A percentile compares a stretch with the other conserved stretches of the same genome.
phyloP scores from a whole-genome alignment of 345 rosid species.

The Salix purpurea region DNA sequence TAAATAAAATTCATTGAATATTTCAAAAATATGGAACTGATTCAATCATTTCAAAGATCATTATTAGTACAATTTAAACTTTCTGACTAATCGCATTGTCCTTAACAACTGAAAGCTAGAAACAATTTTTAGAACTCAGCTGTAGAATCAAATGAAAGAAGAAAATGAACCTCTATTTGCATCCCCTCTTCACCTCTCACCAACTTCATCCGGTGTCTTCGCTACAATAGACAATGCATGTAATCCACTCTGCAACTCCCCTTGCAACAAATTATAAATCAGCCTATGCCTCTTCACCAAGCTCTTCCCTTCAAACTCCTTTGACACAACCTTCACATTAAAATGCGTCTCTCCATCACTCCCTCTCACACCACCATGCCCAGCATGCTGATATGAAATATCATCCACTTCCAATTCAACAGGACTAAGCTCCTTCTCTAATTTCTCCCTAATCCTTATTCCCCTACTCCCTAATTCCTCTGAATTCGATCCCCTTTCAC shows the following conservation, averaged over 20 bases:
- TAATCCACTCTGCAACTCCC: slow-evolving; percentile 75
- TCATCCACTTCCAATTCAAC: slow-evolving; percentile 68
- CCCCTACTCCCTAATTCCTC: slow-evolving; percentile 58
- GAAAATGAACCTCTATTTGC: slow-evolving; percentile 14
- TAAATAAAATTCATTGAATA: neutral
- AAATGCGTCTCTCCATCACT: slow-evolving; percentile 85
- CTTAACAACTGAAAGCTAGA: neutral
- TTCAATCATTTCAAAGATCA: neutral
- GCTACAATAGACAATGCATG: slow-evolving; percentile 88
- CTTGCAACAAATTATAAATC: slow-evolving; percentile 64
- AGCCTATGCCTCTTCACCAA: slow-evolving; percentile 85
- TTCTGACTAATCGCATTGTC: neutral
- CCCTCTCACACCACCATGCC: slow-evolving; percentile 85
- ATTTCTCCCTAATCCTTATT: slow-evolving; percentile 60
- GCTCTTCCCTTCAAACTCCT: slow-evolving; percentile 86
- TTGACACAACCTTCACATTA: slow-evolving; percentile 67
- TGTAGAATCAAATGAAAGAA: neutral
- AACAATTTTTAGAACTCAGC: neutral
- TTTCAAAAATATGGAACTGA: neutral
- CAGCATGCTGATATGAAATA: slow-evolving; percentile 87
- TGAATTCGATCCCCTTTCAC: slow-evolving; percentile 16
- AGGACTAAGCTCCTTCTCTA: slow-evolving; percentile 67
- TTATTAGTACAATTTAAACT: neutral
- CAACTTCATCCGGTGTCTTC: slow-evolving; percentile 71
- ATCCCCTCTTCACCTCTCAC: slow-evolving; percentile 16